Conservation (phyloP, 2,329 filamentous ascomycete genomes). For the Chaetomium sp. region DNA sequence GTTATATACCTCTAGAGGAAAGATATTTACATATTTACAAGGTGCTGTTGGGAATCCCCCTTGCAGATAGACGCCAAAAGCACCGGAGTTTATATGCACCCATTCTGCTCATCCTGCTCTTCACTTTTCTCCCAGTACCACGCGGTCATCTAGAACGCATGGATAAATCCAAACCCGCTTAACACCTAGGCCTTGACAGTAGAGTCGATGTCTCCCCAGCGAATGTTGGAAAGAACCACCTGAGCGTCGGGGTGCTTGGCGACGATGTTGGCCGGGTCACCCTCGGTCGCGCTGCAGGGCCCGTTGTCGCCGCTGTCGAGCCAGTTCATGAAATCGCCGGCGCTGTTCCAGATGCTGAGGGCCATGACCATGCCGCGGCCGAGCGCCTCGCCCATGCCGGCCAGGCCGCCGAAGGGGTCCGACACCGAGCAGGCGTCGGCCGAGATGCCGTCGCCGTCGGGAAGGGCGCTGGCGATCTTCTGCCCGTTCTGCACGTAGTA, state of each 20-base stretch:
- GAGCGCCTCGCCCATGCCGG: constrained; percentile 17
- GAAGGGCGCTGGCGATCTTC: constrained; percentile 44
- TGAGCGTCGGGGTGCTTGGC: constrained; percentile 47
- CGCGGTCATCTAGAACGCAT: too few species aligned
- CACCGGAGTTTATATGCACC: too few species aligned
- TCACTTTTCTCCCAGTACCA: too few species aligned
- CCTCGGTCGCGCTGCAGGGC: constrained; percentile 57
- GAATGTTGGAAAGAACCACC: constrained; percentile 59
- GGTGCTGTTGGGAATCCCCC: too few species aligned
- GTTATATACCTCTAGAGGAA: neutral
- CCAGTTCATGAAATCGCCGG: constrained; percentile 58
- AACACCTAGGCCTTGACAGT: neutral
- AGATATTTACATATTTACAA: neutral
- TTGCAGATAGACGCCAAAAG: neutral
- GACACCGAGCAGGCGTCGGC: constrained; percentile 28
- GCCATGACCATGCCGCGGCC: constrained; percentile 20
- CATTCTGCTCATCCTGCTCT: neutral
- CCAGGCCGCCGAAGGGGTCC: constrained; percentile 31
- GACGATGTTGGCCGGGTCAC: constrained; percentile 53
- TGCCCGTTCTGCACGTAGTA: constrained; percentile 52
- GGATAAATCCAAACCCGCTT: too few species aligned
- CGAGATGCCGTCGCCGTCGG: neutral
- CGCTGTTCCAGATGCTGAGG: constrained; percentile 55
- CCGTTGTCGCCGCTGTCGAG: constrained; percentile 54
- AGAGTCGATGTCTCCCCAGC: constrained; percentile 49